phyloP scores from a whole-genome alignment of 2,329 filamentous ascomycete species.

The Hyphodiscus sp. region DNA sequence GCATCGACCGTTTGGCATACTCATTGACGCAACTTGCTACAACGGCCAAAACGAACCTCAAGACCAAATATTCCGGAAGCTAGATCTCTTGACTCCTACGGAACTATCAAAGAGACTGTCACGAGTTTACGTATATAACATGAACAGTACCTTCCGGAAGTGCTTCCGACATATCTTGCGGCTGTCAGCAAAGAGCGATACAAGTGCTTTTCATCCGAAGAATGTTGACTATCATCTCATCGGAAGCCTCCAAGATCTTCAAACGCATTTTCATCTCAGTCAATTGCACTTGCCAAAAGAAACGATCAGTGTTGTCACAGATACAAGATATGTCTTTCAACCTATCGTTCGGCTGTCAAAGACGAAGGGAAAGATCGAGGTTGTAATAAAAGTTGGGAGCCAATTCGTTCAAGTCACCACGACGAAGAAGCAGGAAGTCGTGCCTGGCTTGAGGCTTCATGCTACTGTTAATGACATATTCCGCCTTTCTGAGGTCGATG shows the following conservation, averaged over 20 bases:
- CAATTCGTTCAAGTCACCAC: conserved; percentile 67
- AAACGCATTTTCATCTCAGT: conserved; percentile 59
- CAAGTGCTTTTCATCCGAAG: conserved; percentile 53
- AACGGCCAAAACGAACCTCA: conserved; percentile 60
- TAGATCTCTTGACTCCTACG: conserved; percentile 55
- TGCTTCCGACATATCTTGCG: conserved; percentile 58
- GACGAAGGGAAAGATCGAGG: conserved; percentile 64
- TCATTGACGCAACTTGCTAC: conserved; percentile 66
- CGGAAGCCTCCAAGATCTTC: conserved; percentile 58
- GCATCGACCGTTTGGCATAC: conserved; percentile 61
- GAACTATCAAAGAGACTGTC: conserved; percentile 54
- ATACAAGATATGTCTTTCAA: conserved; percentile 59
- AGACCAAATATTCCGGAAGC: conserved; percentile 57
- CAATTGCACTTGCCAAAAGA: conserved; percentile 63
- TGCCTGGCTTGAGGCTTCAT: conserved; percentile 53
- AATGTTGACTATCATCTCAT: conserved; percentile 62
- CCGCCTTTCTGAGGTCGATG: conserved; percentile 59
- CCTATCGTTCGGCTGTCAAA: conserved; percentile 60
- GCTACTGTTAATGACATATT: conserved; percentile 66
- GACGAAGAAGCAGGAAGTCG: conserved; percentile 61
- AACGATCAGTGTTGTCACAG: conserved; percentile 61
- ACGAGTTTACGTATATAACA: conserved; percentile 64
- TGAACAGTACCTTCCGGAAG: conserved; percentile 65
- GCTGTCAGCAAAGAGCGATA: conserved; percentile 54
- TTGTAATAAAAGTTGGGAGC: conserved; percentile 60